These are phyloP conservation scores for Thuja plicata DNA, from an alignment of 83 land plant species.

Conservation along the genomic window DNA sequence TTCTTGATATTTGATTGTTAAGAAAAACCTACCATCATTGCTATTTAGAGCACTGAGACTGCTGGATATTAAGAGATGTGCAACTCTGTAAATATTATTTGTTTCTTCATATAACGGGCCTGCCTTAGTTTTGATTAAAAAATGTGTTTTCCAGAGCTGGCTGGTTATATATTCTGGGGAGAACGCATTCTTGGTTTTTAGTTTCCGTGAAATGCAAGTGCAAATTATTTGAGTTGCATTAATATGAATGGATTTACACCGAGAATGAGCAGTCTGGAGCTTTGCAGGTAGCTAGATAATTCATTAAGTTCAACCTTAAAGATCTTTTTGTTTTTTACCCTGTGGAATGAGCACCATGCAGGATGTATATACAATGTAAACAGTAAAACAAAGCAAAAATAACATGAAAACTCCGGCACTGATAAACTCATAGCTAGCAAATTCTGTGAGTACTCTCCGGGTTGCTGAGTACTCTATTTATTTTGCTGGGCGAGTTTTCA, in stretches of 20 bases:
- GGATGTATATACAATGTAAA: neutral
- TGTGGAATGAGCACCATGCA: neutral
- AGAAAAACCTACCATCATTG: neutral
- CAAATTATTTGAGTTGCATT: neutral
- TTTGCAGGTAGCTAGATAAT: constrained; percentile 5
- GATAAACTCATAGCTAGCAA: neutral
- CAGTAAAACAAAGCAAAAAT: neutral
- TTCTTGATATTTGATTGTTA: neutral
- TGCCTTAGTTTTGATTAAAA: neutral
- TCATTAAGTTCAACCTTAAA: constrained; percentile 2
- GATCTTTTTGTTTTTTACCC: neutral
- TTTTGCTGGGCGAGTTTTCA: too few relatives aligned
- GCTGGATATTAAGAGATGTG: neutral
- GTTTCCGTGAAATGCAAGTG: neutral
- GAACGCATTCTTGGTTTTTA: neutral
- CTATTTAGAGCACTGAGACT: neutral
- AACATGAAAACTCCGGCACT: neutral
- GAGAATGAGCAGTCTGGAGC: neutral
- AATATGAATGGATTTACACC: neutral
- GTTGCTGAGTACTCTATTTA: too few relatives aligned
- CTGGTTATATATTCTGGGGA: neutral
- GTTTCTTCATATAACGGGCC: neutral
- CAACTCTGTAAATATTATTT: neutral
- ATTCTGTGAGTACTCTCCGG: too few relatives aligned
- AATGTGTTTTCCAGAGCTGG: neutral